Base-by-base conservation (phyloP, 495 filamentous ascomycete genomes). In the Astrothelium subdiscretum region DNA sequence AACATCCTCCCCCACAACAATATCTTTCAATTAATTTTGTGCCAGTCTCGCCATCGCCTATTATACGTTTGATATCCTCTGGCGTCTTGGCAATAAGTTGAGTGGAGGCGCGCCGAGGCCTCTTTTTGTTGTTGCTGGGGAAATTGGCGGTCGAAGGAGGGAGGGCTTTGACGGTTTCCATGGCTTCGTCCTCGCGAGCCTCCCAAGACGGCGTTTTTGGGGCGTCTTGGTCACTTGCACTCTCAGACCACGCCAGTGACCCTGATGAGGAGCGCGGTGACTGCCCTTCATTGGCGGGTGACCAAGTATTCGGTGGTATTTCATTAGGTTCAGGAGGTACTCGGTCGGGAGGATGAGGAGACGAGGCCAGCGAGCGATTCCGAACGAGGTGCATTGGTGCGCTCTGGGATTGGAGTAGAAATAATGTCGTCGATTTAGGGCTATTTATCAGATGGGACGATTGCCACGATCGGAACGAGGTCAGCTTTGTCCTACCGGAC, bases 1-100 rank as follows among this genome's bases (percentile, higher is more conserved):
- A 97, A 76, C 95, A 97, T 44, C 92, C 92, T 59, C 92, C 91
- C 32, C 94, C 94, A 71, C 94, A 98, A 77, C 95, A 98, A 59
- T 80, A 75, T 59, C 74, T 74, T 66, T 77, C 72, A 62, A 79
- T 74, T 38, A 78, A 67, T 61, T 69, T 69, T 12, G 84, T 84
- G 18, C 81, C 83, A 6, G 81, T 78, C 70, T 82, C 79, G 59
- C 81, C 82, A 57, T 84, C 83, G 22, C 75, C 75, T 29, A 78
- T 69, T 27, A 95, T 81, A 63, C 86, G 78, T 67, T 83, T 80
- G 63, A 95, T 86, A 67, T 92, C 89, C 26, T 84, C 80, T 0
- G 87, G 80, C 71, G 82, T 88, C 69, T 89, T 84, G 1, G 88
- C 86, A 64, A 94, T 87, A 61, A 94, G 77, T 8, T 84, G 76